Conservation (phyloP, 2,329 filamentous ascomycete genomes). For the Pseudogymnoascus sp. region DNA sequence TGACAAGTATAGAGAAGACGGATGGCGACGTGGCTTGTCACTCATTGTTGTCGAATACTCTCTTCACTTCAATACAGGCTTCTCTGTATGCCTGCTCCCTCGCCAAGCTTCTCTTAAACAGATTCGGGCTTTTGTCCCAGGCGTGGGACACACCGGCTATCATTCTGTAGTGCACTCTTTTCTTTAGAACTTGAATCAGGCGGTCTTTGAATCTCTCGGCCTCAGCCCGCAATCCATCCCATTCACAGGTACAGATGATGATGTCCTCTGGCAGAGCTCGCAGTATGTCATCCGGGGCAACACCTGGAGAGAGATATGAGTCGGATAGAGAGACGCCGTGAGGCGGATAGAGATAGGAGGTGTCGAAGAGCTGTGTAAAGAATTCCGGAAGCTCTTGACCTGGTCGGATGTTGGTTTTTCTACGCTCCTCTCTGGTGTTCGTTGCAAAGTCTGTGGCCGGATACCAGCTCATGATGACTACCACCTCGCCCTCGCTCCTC, state of each 20-base stretch:
- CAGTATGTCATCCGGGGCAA: background rate
- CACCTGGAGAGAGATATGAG: background rate
- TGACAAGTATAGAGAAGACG: background rate
- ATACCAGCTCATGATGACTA: background rate
- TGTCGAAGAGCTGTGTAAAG: background rate
- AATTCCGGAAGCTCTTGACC: background rate
- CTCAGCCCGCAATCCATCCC: background rate
- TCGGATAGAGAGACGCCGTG: background rate
- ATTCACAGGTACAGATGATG: background rate
- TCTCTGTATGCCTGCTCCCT: background rate
- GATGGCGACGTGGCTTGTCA: background rate
- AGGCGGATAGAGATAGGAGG: background rate
- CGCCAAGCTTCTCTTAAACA: background rate
- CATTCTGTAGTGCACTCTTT: background rate
- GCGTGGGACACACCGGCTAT: background rate
- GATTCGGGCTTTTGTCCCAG: background rate
- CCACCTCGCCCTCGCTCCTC: background rate
- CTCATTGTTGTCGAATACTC: background rate
- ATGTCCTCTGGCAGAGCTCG: background rate
- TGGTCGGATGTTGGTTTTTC: background rate
- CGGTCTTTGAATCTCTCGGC: background rate
- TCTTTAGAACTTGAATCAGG: background rate
- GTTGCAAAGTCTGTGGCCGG: background rate
- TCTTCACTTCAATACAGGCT: background rate
- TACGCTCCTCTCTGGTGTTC: background rate